Evolutionary conservation across 768 basidiomycete genomes (phyloP).

Genomic region (Pleurotus tuoliensis): DNA sequence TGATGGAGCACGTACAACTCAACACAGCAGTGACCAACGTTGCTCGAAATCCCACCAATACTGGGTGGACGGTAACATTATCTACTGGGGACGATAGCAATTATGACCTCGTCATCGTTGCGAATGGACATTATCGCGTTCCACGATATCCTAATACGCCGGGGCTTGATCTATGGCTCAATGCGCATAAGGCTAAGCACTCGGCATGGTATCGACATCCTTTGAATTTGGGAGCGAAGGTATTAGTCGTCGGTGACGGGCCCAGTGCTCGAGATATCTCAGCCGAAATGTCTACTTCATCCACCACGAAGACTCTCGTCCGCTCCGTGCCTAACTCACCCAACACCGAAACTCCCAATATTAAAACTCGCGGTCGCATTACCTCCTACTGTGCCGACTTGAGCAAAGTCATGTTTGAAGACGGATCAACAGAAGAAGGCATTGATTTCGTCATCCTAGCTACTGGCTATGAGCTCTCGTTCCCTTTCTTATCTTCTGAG

Average conservation of each 20-base stretch:
- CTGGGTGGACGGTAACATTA: constrained; percentile 48
- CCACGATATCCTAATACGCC: constrained; percentile 61
- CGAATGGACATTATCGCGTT: constrained; percentile 70
- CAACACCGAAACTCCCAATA: constrained; percentile 17
- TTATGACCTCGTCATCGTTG: constrained; percentile 69
- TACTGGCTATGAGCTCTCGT: constrained; percentile 67
- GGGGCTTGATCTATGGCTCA: constrained; percentile 59
- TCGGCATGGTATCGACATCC: constrained; percentile 67
- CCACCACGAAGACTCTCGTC: constrained; percentile 38
- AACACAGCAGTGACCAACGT: constrained; percentile 50
- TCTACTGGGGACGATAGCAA: constrained; percentile 27
- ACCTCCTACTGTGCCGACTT: constrained; percentile 25
- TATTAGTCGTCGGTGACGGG: constrained; percentile 48
- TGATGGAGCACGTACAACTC: constrained; percentile 61
- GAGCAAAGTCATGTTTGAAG: constrained; percentile 49
- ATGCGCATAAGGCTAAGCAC: constrained; percentile 50
- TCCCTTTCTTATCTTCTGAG: constrained; percentile 54
- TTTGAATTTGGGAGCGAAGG: constrained; percentile 32
- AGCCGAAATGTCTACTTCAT: constrained; percentile 46
- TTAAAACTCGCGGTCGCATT: not conserved
- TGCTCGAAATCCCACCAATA: constrained; percentile 27
- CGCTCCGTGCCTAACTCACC: constrained; percentile 45
- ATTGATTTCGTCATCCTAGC: constrained; percentile 69
- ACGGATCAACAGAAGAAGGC: constrained; percentile 47
- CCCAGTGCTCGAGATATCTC: constrained; percentile 71